Percentiles rank a stretch among this genome's conserved stretches.
Evolutionary conservation across 257 asterid species (phyloP).

Genomic region (Solanum chilense): DNA sequence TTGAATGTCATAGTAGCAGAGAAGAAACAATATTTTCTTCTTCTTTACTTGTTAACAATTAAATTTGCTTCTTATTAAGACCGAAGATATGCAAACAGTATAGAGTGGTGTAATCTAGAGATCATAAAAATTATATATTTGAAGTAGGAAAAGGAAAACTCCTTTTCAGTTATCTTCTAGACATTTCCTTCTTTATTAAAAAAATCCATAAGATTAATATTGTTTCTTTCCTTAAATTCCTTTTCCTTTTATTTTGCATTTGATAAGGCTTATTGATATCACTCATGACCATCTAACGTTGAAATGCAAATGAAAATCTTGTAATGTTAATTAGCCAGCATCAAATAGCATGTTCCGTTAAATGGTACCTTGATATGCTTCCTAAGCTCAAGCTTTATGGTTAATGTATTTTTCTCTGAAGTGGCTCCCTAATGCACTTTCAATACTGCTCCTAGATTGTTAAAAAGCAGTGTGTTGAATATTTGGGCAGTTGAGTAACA

Average conservation of each 20-base stretch:
- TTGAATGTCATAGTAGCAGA: not conserved
- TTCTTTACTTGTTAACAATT: not conserved
- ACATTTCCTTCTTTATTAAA: not conserved
- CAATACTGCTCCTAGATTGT: not conserved
- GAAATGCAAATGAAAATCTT: not conserved
- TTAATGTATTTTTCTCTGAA: not conserved
- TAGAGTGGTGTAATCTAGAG: not conserved
- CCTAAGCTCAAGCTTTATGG: not conserved
- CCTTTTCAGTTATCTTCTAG: not conserved
- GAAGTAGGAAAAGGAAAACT: not conserved
- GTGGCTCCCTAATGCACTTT: not conserved
- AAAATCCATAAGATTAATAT: not conserved
- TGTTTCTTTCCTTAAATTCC: not conserved
- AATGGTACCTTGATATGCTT: not conserved
- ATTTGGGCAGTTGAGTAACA: not conserved
- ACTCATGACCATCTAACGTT: not conserved
- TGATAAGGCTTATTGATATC: not conserved
- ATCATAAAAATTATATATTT: not conserved
- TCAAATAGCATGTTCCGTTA: not conserved
- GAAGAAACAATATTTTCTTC: not conserved
- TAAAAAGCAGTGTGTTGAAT: not conserved
- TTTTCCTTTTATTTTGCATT: not conserved
- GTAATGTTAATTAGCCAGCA: not conserved
- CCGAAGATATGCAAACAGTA: not conserved
- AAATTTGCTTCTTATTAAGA: not conserved